Evolutionary conservation across 139 green algal genomes (phyloP).

Genomic region (Spirogloea muscicola): DNA sequence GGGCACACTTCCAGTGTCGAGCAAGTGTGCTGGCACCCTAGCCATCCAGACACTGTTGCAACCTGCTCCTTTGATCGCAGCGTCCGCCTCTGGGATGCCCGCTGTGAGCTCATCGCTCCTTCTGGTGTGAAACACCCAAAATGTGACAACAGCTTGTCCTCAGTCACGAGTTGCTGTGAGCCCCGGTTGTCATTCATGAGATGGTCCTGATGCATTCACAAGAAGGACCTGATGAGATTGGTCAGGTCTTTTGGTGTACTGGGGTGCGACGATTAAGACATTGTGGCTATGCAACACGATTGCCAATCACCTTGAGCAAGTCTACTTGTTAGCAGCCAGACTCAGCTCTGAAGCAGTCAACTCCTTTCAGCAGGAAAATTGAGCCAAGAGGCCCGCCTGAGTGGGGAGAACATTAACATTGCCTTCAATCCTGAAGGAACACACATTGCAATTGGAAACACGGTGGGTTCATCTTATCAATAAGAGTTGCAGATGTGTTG

Average conservation of each 20-base stretch:
- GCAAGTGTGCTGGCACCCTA: constrained; percentile 32
- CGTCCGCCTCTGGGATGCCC: constrained; percentile 63
- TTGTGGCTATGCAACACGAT: neutral
- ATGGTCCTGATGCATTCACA: too few species aligned
- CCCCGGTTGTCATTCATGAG: too few species aligned
- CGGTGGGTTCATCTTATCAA: too few species aligned
- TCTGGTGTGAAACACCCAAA: constrained; percentile 13
- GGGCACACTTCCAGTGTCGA: constrained; percentile 37
- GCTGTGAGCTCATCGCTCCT: constrained; percentile 8
- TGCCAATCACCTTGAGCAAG: neutral
- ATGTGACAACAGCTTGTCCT: too few species aligned
- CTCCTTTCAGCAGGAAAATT: neutral
- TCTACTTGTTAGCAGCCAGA: neutral
- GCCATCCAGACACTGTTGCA: constrained; percentile 54
- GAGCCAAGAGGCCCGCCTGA: constrained; percentile 2
- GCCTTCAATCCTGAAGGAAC: constrained; percentile 30
- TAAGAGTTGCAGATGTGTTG: too few species aligned
- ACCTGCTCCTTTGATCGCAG: constrained; percentile 68
- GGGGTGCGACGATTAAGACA: too few species aligned
- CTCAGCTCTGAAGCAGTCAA: neutral
- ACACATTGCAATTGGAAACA: constrained; percentile 42
- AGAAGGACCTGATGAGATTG: too few species aligned
- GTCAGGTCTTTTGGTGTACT: too few species aligned
- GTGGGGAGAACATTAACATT: constrained; percentile 47
- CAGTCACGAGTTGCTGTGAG: too few species aligned